Base-by-base conservation (phyloP, 2,329 filamentous ascomycete genomes). In the Aspergillus novoparasiticus region DNA sequence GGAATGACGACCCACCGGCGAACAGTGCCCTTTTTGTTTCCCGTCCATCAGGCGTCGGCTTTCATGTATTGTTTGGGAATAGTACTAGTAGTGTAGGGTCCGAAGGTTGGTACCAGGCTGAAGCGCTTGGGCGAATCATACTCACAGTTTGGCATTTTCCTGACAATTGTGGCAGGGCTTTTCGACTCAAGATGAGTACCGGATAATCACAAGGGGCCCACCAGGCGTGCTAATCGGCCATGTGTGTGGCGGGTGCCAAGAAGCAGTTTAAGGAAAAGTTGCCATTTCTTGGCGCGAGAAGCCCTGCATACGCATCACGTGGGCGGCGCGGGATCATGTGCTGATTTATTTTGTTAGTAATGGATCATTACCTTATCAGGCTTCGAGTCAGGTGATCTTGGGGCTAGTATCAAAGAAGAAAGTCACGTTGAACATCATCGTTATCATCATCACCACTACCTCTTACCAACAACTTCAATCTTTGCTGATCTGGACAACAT, bases 401-500 rank as follows among this genome's bases (percentile, higher is more conserved):
- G 30, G 9, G 51, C 51, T 43, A 57, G 53, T 23, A 4, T 28
- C 46, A 43, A 36, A 16, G 14, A 9, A 36, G 56, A 58, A 58
- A 16, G 51, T 55, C 51, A 23, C 30, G 51, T 16, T 55, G 48
- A 51, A 51, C 48, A 51, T 39, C 28, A 39, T 55, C 51, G 41
- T 28, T 12, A 55, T 39, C 21, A 55, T 55, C 51, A 36, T 34
- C 51, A 39, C 39, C 14, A 39, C 32, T 14, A 23, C 51, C 32
- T 32, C 30, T 30, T n/a, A n/a, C 19, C 48, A 12, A 46, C 26
- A 34, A 4, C 30, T 54, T 54, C 51, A 12, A 55, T n/a, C n/a
- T 39, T 55, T 12, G 21, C n/a, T 39, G 16, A 26, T 26, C 34
- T 39, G n/a, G 3, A 26, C 34, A 14, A 11, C 51, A 55, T 55